These are phyloP conservation scores for Hymenoscyphus albidus DNA, from an alignment of 2,329 filamentous ascomycete genomes.

Conservation along the genomic window DNA sequence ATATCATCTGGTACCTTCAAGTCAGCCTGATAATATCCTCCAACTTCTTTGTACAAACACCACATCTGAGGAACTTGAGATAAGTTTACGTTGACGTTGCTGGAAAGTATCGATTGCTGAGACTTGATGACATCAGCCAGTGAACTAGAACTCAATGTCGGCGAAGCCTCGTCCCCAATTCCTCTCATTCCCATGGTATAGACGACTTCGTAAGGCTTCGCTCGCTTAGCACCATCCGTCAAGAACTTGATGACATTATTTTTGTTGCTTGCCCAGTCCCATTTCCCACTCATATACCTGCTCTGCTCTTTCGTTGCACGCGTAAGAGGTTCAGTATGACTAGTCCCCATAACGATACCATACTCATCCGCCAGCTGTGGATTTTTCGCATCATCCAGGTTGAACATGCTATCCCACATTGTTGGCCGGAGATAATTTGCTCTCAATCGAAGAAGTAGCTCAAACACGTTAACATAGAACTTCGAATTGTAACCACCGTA, in stretches of 20 bases:
- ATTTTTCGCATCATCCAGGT: slow-evolving; percentile 62
- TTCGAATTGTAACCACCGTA: slow-evolving; percentile 39
- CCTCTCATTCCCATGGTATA: slow-evolving; percentile 68
- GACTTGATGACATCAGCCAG: slow-evolving; percentile 56
- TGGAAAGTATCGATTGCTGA: slow-evolving; percentile 52
- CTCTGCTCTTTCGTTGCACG: slow-evolving; percentile 52
- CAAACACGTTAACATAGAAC: slow-evolving; percentile 64
- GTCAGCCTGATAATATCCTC: slow-evolving; percentile 61
- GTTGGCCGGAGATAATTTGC: slow-evolving; percentile 74
- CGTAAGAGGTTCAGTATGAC: slow-evolving; percentile 69
- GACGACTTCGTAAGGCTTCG: slow-evolving; percentile 59
- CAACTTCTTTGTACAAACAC: slow-evolving; percentile 71
- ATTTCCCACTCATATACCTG: slow-evolving; percentile 50
- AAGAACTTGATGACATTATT: slow-evolving; percentile 64
- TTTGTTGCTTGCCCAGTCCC: slow-evolving; percentile 67
- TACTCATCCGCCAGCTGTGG: slow-evolving; percentile 66
- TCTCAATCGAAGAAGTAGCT: slow-evolving; percentile 63
- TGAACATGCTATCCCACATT: slow-evolving; percentile 66
- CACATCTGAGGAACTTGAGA: slow-evolving; percentile 58
- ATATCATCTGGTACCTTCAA: slow-evolving; percentile 61
- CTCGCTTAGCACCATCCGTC: slow-evolving; percentile 59
- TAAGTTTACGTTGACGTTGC: slow-evolving; percentile 43
- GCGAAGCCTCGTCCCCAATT: slow-evolving; percentile 59
- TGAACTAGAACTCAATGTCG: slow-evolving; percentile 49
- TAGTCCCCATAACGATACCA: slow-evolving; percentile 66